Base-by-base conservation (phyloP, 2,329 filamentous ascomycete species). In the Botrytis porri region DNA sequence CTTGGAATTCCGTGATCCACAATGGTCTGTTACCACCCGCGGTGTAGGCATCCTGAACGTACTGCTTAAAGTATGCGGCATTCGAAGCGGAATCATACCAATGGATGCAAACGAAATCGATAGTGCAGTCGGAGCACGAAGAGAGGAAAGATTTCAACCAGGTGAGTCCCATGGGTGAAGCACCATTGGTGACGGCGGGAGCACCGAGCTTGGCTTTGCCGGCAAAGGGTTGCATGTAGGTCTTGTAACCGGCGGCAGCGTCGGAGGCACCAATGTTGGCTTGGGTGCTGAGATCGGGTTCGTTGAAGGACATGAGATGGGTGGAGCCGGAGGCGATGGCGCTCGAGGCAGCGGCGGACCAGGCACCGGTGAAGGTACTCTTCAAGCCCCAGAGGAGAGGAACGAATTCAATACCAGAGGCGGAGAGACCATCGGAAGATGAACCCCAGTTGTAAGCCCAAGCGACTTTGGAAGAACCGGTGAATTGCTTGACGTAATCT, bases 371-470 rank as follows among this genome's bases (percentile, higher is more conserved):
- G 80, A 87, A 71, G 12, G 29, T 43, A n/a, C 54, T 43, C 20
- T 77, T 76, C 71, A 85, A 81, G 70, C 87, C 86, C 90, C 88
- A 93, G 65, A 93, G 87, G 82, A 89, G 92, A 75, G 92, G 92
- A 71, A 92, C 85, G 83, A 85, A 94, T 78, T 86, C 84, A 78
- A 90, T 79, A 67, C 79, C 80, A 32, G 81, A 80, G 16, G 86
- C 83, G 25, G 63, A 70, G 57, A 83, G 83, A 74, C 83, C 81
- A 65, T 84, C 78, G 18, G 75, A 75, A 64, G 85, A 85, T 62
- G 37, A 35, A 18, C 83, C 89, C 91, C 91, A 93, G 87, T 92
- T 92, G 86, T 92, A 92, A 65, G 83, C 86, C 88, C 90, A 93
- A 59, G 82, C 82, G 79, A 88, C 85, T 74, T 86, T 80, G 59